phyloP scores from a whole-genome alignment of 768 basidiomycete genomes.

The Botryobasidium botryosum region DNA sequence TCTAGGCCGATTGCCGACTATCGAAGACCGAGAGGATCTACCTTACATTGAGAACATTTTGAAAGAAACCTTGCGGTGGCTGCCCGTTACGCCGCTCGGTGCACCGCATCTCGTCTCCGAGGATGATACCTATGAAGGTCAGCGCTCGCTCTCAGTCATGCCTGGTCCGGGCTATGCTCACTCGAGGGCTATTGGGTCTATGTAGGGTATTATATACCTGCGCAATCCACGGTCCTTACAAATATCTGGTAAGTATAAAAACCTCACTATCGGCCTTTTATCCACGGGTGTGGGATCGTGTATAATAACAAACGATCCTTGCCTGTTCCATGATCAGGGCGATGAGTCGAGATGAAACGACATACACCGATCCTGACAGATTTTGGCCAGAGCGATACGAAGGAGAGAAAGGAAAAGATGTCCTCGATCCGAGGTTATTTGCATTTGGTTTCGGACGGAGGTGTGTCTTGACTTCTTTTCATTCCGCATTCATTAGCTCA shows the following conservation, averaged over 20 bases:
- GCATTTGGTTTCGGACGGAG: neutral
- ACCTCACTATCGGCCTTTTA: neutral
- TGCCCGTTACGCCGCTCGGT: conserved; percentile 4
- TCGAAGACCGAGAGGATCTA: conserved; percentile 11
- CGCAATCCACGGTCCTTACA: conserved; percentile 4
- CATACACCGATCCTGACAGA: neutral
- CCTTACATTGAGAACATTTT: conserved; percentile 13
- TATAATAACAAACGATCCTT: too few species aligned
- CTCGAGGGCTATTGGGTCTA: too few species aligned
- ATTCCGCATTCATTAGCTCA: neutral
- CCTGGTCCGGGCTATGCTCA: too few species aligned
- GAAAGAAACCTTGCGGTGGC: conserved; percentile 13
- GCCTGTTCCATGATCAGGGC: neutral
- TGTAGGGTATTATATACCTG: conserved; percentile 7
- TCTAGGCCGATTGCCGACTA: conserved; percentile 14
- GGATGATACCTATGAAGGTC: conserved; percentile 9
- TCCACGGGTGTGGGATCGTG: too few species aligned
- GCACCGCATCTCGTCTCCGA: conserved; percentile 2
- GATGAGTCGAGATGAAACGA: neutral
- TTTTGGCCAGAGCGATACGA: conserved; percentile 5
- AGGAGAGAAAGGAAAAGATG: neutral
- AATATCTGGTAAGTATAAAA: conserved; percentile 9
- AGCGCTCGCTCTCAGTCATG: too few species aligned
- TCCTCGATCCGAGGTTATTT: neutral
- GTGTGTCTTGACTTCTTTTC: too few species aligned